Evolutionary conservation across 331 rosid genomes (phyloP), one percentile per base, ranked within the genome.

Genomic region (Rosa hybrid): DNA sequence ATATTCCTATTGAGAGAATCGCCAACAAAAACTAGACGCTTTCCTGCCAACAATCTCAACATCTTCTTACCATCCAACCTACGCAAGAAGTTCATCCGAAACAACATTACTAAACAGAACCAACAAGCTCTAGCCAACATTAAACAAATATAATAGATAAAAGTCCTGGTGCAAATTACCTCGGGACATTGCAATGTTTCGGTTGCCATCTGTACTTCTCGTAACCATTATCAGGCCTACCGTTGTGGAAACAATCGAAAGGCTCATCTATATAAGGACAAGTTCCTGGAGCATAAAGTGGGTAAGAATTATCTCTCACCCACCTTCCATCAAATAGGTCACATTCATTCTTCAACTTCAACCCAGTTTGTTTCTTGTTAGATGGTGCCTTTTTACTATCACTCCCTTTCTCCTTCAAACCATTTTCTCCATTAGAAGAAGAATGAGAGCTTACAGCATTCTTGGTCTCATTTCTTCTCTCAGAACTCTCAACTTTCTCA

Each of bases 1-100:
- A 91, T 91, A 44, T 91, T 93, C 86, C 98, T 87, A 82, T 89
- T 93, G 68, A 93, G 88, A 23, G 98, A 93, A 89, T 93, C 98
- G 0, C 98, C 98, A 60, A 93, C 97, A 73, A 93, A 93, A 86
- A 85, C 98, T 39, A 93, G 46, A 68, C 94, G 77, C 65, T 93
- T 93, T 34, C 94, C 98, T 75, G 86, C 87, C 81, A 93, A 78
- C 79, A 93, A 34, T 75, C 86, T 74, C 85, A 93, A 85, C 89
- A 93, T 70, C 27, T 78, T 79, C 84, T 71, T 83, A 16, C 88
- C 98, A 72, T 93, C 86, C 87, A 93, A 86, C 83, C 98, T 91
- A 78, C 75, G 42, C 39, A 12, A 18, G 44, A 76, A 57, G 69
- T 27, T 70, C 48, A 78, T 56, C 57, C 8, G 4, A 44, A 78